phyloP scores from a whole-genome alignment of 345 rosid species.

The Mangifera indica region DNA sequence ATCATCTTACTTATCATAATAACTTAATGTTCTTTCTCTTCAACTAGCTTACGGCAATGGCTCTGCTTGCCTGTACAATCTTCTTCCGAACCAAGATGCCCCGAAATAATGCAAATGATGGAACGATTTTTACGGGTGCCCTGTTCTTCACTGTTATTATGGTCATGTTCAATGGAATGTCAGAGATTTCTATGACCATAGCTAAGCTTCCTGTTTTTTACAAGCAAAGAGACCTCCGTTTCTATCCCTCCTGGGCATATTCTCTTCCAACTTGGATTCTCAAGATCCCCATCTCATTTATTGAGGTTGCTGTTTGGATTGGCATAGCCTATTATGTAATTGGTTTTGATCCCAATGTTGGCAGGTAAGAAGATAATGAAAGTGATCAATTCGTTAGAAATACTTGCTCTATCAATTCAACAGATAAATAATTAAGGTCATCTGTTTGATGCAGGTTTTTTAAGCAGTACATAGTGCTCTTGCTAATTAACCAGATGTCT shows the following conservation, averaged over 20 bases:
- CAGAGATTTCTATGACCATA: conserved; percentile 71
- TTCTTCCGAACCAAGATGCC: conserved; percentile 64
- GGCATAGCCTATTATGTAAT: conserved; percentile 64
- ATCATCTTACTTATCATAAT: too few relatives aligned
- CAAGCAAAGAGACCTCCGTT: conserved; percentile 62
- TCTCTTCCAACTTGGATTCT: too few relatives aligned
- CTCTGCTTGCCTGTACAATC: conserved; percentile 44
- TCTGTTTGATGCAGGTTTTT: too few relatives aligned
- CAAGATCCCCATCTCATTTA: too few relatives aligned
- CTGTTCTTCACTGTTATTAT: conserved; percentile 50
- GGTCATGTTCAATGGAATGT: conserved; percentile 64
- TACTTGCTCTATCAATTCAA: not conserved
- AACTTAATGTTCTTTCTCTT: too few relatives aligned
- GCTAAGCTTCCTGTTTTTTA: conserved; percentile 78
- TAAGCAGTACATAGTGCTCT: too few relatives aligned
- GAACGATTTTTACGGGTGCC: conserved; percentile 58
- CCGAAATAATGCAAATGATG: conserved; percentile 38
- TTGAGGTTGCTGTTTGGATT: conserved; percentile 66
- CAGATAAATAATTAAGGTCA: not conserved
- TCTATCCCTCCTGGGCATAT: too few relatives aligned
- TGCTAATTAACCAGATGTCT: too few relatives aligned
- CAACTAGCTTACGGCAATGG: conserved; percentile 39
- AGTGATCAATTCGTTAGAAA: not conserved
- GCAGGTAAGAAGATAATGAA: conserved; percentile 41
- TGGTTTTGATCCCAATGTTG: conserved; percentile 69